Evolutionary conservation across 495 filamentous ascomycete genomes (phyloP), one percentile per base, ranked within the genome.

Genomic region (Bombardia bombarda): DNA sequence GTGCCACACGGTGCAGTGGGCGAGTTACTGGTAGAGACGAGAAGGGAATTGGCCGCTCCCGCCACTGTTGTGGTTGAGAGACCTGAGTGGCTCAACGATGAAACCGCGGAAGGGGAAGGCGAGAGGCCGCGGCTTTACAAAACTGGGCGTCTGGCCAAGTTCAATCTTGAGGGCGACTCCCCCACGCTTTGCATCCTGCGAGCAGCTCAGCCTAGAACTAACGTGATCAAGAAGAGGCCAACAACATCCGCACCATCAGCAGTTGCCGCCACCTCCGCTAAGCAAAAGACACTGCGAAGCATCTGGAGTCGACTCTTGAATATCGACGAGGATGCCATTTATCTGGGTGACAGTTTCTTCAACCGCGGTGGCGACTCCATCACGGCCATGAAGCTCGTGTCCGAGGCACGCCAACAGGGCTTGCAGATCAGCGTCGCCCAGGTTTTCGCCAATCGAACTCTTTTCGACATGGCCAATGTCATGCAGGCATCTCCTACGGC

Each of bases 351-450:
- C 46, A 75, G 70, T 47, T 86, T 86, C 56, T 66, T 86, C 48
- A 67, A 63, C 18, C 64, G 83, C 7, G 82, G 82, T 12, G 82
- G 82, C 30, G 82, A 86, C 47, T 85, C 81, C 1, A 82, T 86
- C 36, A 72, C 74, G 9, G 81, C 81, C 1, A 85, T 86, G 72
- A 80, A 77, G 57, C 64, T 85, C 33, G 80, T 80, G 7, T 74
- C 78, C 9, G 72, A 73, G 47, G 72, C 73, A 23, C 74, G 67
- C 21, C 49, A 43, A 5, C 67, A 74, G 20, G 73, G 74, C 4
- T 40, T 81, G 28, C 58, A 68, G 21, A 51, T 83, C 32, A 78
- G 72, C 3, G 78, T 83, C 10, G 70, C 73, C 0, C 57, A 66
- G 26, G 58, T 74, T 1, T 81, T 83, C 34, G 51, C 60, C 13